Evolutionary conservation across 495 filamentous ascomycete species (phyloP).

Genomic region (Penicillium canescens): DNA sequence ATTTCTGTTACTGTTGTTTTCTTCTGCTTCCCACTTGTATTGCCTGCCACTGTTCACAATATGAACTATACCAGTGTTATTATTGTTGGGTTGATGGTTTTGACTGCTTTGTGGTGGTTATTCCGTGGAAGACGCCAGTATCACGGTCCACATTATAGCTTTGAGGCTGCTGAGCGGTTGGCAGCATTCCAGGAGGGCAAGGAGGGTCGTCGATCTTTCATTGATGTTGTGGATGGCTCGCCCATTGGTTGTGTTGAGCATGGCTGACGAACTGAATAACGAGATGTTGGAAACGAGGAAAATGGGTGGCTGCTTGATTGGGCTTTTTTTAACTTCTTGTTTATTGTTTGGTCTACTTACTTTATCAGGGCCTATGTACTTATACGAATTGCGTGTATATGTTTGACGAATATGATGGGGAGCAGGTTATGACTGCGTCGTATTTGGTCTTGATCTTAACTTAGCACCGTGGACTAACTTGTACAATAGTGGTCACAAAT

Average conservation of each 20-base stretch:
- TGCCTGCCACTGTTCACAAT: constrained; percentile 51
- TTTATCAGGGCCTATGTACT: not conserved
- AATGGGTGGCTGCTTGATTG: not conserved
- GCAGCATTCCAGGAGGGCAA: constrained; percentile 24
- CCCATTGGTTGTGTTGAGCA: constrained; percentile 9
- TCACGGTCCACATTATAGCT: constrained; percentile 32
- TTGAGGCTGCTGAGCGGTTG: constrained; percentile 31
- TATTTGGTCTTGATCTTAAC: too few relatives aligned
- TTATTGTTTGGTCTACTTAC: not conserved
- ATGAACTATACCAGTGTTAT: constrained; percentile 74
- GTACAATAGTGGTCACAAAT: too few relatives aligned
- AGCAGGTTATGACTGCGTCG: too few relatives aligned
- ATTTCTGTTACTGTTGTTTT: constrained; percentile 68
- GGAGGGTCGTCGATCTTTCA: constrained; percentile 25
- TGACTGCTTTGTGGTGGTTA: constrained; percentile 37
- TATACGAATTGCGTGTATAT: not conserved
- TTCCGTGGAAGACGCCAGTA: constrained; percentile 27
- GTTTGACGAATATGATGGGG: not conserved
- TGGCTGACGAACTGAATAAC: constrained; percentile 8
- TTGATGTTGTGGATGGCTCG: constrained; percentile 15
- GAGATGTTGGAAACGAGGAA: not conserved
- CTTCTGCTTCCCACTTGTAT: constrained; percentile 67
- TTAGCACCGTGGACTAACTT: too few relatives aligned
- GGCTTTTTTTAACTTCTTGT: not conserved
- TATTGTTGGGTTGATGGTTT: constrained; percentile 51